Conservation (phyloP, 441 rosid genomes). For the Bocquillonia castaneifolia region DNA sequence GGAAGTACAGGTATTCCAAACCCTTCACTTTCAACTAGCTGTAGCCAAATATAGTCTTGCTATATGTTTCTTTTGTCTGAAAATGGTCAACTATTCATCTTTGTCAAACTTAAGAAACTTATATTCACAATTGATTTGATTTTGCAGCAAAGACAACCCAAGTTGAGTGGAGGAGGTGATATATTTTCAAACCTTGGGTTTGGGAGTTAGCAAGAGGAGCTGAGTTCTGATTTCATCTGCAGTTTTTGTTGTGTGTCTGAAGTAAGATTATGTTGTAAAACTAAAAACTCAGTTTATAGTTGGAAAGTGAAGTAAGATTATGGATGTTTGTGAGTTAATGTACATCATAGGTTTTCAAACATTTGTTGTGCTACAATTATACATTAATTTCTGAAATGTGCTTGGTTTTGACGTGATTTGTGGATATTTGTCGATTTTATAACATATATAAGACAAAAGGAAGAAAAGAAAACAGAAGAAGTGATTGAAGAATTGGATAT, state of each 20-base stretch:
- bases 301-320: slow-evolving; percentile 18
- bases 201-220: slow-evolving; percentile 23
- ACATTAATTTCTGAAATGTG: slow-evolving; percentile 23
- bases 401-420: slow-evolving; percentile 20
- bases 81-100: neutral
- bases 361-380: slow-evolving; percentile 20
- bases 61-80: neutral
- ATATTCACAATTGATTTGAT: slow-evolving; percentile 10
- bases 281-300: slow-evolving; percentile 17
- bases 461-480: too few relatives aligned
- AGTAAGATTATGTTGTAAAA: slow-evolving; percentile 32
- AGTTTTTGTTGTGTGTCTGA: slow-evolving; percentile 20
- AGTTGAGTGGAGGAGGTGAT: slow-evolving; percentile 68
- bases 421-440: slow-evolving; percentile 15
- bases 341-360: slow-evolving; percentile 47
- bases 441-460: too few relatives aligned
- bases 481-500: too few relatives aligned
- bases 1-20: neutral
- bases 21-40: neutral
- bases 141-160: slow-evolving; percentile 62
- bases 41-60: neutral
- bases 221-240: slow-evolving; percentile 20
- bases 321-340: slow-evolving; percentile 40
- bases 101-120: neutral
- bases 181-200: slow-evolving; percentile 5